Conservation (phyloP, 495 filamentous ascomycete species). For the Talaromyces trachyspermus region DNA sequence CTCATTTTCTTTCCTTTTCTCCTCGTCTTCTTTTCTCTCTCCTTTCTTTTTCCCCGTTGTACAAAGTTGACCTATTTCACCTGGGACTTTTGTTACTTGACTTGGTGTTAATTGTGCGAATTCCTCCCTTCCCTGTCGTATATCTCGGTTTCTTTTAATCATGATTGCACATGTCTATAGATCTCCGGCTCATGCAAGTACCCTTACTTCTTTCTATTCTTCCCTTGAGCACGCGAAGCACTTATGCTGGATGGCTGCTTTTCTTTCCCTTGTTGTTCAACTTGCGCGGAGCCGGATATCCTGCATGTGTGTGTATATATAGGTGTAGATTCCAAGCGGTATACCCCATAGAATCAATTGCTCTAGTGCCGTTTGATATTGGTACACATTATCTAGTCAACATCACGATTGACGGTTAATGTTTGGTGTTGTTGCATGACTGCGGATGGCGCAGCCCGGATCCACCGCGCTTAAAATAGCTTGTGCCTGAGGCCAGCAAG, state of each 20-base stretch:
- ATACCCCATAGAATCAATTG: conserved; percentile 4
- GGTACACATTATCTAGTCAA: conserved; percentile 16
- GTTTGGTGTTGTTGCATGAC: no score
- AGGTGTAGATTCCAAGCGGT: background rate
- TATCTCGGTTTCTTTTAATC: conserved; percentile 1
- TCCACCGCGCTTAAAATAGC: conserved; percentile 7
- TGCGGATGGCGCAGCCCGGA: no score
- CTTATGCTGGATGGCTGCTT: background rate
- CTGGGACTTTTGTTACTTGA: no score
- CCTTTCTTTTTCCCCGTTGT: background rate
- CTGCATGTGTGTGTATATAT: background rate
- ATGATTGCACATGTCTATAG: conserved; percentile 4
- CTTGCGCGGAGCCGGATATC: background rate
- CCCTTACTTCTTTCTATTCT: background rate
- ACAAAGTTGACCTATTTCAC: no score
- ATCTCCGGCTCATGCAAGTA: background rate
- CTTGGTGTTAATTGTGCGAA: no score
- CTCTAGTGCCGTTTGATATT: background rate
- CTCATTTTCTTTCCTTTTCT: background rate
- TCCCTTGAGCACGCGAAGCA: background rate
- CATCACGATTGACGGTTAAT: no score
- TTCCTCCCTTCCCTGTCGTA: background rate
- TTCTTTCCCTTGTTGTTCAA: background rate
- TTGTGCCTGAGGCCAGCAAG: background rate
- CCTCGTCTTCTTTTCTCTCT: background rate